Base-by-base conservation (phyloP, 192 early-diverging fungal species). In the Physocladia obscura region DNA sequence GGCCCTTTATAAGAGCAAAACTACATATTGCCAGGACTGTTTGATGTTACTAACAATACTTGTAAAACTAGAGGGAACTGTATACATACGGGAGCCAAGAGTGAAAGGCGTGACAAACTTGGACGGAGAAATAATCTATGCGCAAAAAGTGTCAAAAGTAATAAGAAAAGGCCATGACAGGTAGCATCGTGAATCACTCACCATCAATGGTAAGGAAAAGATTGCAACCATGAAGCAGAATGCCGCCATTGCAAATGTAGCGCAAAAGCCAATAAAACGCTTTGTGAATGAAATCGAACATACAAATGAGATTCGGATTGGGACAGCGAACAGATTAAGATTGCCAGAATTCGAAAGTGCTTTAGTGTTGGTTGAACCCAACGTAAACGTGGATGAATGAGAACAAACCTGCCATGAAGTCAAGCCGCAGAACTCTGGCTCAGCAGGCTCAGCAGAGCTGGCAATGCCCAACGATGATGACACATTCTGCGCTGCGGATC, bases 1-100 rank as follows among this genome's bases (percentile, higher is more conserved):
- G 94, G 3, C 95, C 95, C 48, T 87, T 80, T 51, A 97, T 74
- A 59, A 97, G 63, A 3, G 93, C 90, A 56, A 97, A 81, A 77
- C 88, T 90, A 70, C 34, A 50, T 22, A 67, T 51, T 22, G 50
- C 49, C 55, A 74, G 65, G 13, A 57, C 70, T 71, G 26, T 61
- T 8, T 32, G 6, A 40, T n/a, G n/a, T 39, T 26, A 24, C 15
- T n/a, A 61, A 31, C n/a, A 67, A 67, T 17, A 67, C 19, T 68
- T 19, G 64, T 27, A 31, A 62, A 29, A 67, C 21, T 26, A 26
- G 13, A 69, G 21, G 34, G 40, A 13, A 24, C 19, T 21, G 5
- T 4, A 68, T 60, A 50, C 32, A 30, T 36, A 70, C 74, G 39
- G 36, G 76, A 76, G 34, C 81, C 81, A 32, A 82, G 30, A 4